phyloP scores from a whole-genome alignment of 352 stramenopile species.

The Phytophthora niederhauseri region DNA sequence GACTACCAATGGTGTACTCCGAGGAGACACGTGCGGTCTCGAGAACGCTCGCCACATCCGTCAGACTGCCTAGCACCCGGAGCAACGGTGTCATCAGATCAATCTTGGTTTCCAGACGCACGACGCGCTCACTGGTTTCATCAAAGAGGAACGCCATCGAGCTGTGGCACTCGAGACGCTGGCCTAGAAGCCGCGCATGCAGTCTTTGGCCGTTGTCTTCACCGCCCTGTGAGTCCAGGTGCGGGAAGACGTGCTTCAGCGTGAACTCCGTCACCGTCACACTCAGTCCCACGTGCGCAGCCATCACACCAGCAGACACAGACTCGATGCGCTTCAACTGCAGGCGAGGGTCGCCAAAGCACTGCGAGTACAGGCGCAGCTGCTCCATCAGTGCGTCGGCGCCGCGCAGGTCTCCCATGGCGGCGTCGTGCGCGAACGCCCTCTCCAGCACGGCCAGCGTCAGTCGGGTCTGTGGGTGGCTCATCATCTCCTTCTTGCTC shows the following conservation, averaged over 20 bases:
- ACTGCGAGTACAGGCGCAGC: slow-evolving; percentile 6
- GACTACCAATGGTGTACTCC: not conserved
- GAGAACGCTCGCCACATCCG: not conserved
- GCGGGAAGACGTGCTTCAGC: slow-evolving; percentile 7
- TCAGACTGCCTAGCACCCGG: not conserved
- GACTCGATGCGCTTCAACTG: slow-evolving; percentile 10
- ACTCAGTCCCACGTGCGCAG: not conserved
- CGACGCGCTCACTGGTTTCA: not conserved
- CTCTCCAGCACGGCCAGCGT: slow-evolving; percentile 10
- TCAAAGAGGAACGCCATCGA: slow-evolving; percentile 15
- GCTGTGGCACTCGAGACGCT: slow-evolving; percentile 7
- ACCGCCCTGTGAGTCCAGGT: not conserved
- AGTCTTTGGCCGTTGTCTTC: not conserved
- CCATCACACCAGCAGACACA: not conserved
- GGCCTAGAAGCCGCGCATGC: not conserved
- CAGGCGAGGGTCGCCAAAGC: not conserved
- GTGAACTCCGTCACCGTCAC: slow-evolving; percentile 12
- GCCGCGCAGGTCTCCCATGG: slow-evolving; percentile 9
- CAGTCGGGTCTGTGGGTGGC: slow-evolving; percentile 8
- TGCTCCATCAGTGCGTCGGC: slow-evolving; percentile 9
- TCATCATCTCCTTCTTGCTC: slow-evolving; percentile 8
- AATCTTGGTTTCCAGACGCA: slow-evolving; percentile 6
- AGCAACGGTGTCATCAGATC: not conserved
- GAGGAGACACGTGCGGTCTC: not conserved
- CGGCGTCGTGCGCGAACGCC: slow-evolving; percentile 11